phyloP scores from a whole-genome alignment of 2,329 filamentous ascomycete genomes.

The Colletotrichum costaricense region DNA sequence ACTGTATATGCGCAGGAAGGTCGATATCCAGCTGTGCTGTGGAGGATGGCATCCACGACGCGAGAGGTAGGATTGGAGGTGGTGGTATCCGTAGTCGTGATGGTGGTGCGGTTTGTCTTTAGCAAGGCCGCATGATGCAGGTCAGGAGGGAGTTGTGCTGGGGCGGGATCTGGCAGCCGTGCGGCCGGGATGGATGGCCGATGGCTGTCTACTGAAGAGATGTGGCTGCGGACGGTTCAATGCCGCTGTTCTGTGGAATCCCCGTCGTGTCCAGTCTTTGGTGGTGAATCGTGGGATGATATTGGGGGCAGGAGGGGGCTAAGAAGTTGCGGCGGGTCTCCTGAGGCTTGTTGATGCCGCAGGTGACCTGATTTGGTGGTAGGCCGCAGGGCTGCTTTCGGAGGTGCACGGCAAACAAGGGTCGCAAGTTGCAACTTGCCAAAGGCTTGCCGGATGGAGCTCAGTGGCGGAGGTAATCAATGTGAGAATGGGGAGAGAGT shows the following conservation, averaged over 20 bases:
- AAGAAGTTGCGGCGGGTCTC: constrained; percentile 9
- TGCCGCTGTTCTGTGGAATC: not conserved
- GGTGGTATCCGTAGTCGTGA: not conserved
- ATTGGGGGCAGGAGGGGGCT: not conserved
- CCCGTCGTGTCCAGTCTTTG: not conserved
- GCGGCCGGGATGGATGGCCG: constrained; percentile 1
- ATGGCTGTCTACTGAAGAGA: not conserved
- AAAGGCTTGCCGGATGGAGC: constrained; percentile 3
- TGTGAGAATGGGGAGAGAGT: not conserved
- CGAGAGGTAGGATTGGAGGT: not conserved
- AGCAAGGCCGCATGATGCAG: constrained; percentile 31
- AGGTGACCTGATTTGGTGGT: constrained; percentile 27
- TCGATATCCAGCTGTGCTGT: not conserved
- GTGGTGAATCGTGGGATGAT: constrained; percentile 7
- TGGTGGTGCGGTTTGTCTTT: constrained; percentile 14
- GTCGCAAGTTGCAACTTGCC: not conserved
- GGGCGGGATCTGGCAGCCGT: constrained; percentile 19
- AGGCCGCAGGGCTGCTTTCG: constrained; percentile 25
- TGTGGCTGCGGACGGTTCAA: not conserved
- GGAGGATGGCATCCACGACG: not conserved
- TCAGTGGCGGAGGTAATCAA: constrained; percentile 19
- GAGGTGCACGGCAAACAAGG: constrained; percentile 4
- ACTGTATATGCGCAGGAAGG: not conserved
- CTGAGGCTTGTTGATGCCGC: constrained; percentile 21
- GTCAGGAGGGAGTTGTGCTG: constrained; percentile 16